These are phyloP conservation scores for Oryza meyeriana DNA, from an alignment of 176 grass and related monocot genomes.

Conservation along the genomic window DNA sequence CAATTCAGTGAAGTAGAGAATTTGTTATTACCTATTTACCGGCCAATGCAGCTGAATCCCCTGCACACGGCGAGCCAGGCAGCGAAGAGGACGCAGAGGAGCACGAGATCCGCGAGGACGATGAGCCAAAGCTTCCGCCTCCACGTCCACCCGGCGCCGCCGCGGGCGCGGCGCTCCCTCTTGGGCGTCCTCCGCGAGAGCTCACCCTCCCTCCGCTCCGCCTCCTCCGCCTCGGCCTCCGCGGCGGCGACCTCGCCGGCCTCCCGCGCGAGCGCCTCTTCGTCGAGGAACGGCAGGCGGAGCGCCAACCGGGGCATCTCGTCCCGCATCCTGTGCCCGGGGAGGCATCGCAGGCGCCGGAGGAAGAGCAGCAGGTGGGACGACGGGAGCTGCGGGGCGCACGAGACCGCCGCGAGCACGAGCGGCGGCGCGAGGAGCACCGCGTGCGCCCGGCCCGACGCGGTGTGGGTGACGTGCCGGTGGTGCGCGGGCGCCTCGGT, in stretches of 20 bases:
- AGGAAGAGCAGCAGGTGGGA: slow-evolving; percentile 49
- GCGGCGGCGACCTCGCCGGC: slow-evolving; percentile 28
- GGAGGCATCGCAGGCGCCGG: slow-evolving; percentile 46
- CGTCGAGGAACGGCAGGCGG: slow-evolving; percentile 38
- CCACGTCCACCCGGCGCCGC: slow-evolving; percentile 18
- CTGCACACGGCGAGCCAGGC: slow-evolving; percentile 49
- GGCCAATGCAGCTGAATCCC: slow-evolving; percentile 60
- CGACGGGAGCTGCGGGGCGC: slow-evolving; percentile 35
- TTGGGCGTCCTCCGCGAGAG: slow-evolving; percentile 32
- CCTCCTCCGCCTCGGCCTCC: slow-evolving; percentile 39
- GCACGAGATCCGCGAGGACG: slow-evolving; percentile 50
- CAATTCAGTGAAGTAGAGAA: background rate
- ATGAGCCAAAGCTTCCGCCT: slow-evolving; percentile 43
- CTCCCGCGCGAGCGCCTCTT: slow-evolving; percentile 40
- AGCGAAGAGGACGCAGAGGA: slow-evolving; percentile 50
- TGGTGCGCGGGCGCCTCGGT: slow-evolving; percentile 39
- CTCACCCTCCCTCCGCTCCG: slow-evolving; percentile 20
- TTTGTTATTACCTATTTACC: slow-evolving; percentile 36
- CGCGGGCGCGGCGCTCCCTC: background rate
- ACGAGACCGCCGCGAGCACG: slow-evolving; percentile 44
- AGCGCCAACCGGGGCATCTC: slow-evolving; percentile 48
- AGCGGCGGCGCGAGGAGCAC: slow-evolving; percentile 52
- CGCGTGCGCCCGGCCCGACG: slow-evolving; percentile 49
- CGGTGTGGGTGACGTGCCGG: slow-evolving; percentile 38
- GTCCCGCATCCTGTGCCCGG: slow-evolving; percentile 30